Evolutionary conservation across 148 eudicot species (phyloP), one percentile per base, ranked within the genome.

Genomic region (Silene latifolia): DNA sequence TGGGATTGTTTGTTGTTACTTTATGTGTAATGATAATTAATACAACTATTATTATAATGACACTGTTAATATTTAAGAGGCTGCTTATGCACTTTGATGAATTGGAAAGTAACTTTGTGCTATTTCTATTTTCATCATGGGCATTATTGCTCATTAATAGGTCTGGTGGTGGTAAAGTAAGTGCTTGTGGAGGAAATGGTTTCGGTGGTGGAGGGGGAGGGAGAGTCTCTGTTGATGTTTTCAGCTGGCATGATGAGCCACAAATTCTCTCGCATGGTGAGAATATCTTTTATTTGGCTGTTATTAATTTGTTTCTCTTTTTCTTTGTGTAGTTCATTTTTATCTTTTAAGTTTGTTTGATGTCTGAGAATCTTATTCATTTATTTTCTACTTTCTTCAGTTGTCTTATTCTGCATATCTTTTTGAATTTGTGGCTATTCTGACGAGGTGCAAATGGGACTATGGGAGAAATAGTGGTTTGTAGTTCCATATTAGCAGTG

Each of bases 191-290:
- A 68, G 99, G 99, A 47, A 65, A 85, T 81, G 99, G 99, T 78
- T 89, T 89, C 81, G 98, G 85, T 67, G 99, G 99, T 74, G 99
- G 99, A 21, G 97, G 99, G 25, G 99, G 98, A 32, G 99, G 99
- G 63, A 90, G 99, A 87, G 81, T 95, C 74, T 86, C 99, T 72
- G 86, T 89, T 78, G 98, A 95, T 61, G 85, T 95, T 77, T 95
- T 90, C 79, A 95, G 99, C 80, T 88, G 97, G 89, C 99, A 92
- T 78, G 96, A 95, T 47, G 94, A 91, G 62, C 93, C 96, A 5
- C 78, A 75, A 74, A 82, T 88, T 32, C 71, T 83, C 79, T 87
- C 78, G 69, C 86, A 95, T 81, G 99, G 99, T 95, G 85, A 83
- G 89, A 78, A 6, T 23, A 13, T 25, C 69, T 70, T 58, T 61